These are phyloP conservation scores for Cercospora sesami DNA, from an alignment of 2,329 filamentous ascomycete genomes.

Conservation along the genomic window DNA sequence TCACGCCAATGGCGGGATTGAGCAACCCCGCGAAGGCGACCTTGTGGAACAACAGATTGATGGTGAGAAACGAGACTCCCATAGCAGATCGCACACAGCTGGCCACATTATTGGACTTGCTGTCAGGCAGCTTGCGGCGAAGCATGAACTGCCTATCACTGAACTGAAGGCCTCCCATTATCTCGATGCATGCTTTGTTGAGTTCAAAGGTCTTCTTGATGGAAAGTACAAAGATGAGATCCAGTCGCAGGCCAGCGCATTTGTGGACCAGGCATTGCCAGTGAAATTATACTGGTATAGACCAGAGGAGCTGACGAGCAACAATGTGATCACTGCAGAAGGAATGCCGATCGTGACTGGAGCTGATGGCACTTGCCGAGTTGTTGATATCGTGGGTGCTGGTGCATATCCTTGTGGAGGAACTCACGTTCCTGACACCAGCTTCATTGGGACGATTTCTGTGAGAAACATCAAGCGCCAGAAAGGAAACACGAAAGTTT, in stretches of 20 bases:
- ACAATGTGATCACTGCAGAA: conserved; percentile 15
- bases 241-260: conserved; percentile 61
- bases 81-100: conserved; percentile 70
- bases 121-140: conserved; percentile 59
- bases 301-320: conserved; percentile 46
- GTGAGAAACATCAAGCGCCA: conserved; percentile 67
- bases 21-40: conserved; percentile 39
- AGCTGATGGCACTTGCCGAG: conserved; percentile 59
- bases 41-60: conserved; percentile 61
- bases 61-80: conserved; percentile 58
- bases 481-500: conserved; percentile 63
- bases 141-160: conserved; percentile 60
- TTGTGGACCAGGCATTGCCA: conserved; percentile 56
- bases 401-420: conserved; percentile 74
- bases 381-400: conserved; percentile 67
- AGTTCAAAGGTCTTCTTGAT: conserved; percentile 68
- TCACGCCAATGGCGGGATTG: neutral
- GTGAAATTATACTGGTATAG: conserved; percentile 65
- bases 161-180: conserved; percentile 66
- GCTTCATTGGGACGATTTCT: conserved; percentile 58
- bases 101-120: conserved; percentile 71
- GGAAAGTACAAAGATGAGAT: conserved; percentile 63
- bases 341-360: conserved; percentile 16
- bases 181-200: conserved; percentile 65
- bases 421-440: conserved; percentile 64